Evolutionary conservation across 148 eudicot genomes (phyloP).

Genomic region (Euryodendron excelsum): DNA sequence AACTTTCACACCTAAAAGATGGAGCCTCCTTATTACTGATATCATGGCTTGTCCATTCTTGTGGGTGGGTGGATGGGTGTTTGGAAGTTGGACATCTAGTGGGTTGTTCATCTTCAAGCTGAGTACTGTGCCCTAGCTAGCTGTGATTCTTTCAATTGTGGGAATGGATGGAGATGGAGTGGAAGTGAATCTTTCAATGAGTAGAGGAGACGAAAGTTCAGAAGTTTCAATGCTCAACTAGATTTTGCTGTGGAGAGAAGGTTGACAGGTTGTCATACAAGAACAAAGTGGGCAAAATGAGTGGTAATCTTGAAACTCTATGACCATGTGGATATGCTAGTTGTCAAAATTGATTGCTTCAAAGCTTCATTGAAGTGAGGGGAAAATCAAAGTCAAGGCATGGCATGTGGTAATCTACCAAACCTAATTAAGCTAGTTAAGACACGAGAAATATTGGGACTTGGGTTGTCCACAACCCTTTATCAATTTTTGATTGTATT

Average conservation of each 20-base stretch:
- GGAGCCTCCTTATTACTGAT: background rate
- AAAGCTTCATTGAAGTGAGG: background rate
- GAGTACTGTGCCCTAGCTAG: background rate
- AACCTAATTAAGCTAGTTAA: background rate
- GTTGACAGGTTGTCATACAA: conserved; percentile 12
- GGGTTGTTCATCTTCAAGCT: background rate
- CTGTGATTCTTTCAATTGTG: too few species aligned
- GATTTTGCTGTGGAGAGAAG: background rate
- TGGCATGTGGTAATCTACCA: background rate
- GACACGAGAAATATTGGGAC: too few species aligned
- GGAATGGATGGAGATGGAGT: too few species aligned
- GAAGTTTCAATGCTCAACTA: conserved; percentile 6
- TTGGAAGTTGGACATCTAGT: background rate
- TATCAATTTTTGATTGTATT: too few species aligned
- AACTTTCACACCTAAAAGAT: conserved; percentile 8
- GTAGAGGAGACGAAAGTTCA: background rate
- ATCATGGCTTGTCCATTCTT: background rate
- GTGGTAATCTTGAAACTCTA: background rate
- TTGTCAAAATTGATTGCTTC: conserved; percentile 15
- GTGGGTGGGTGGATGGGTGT: background rate
- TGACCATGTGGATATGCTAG: background rate
- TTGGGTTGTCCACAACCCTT: too few species aligned
- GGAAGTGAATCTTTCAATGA: background rate
- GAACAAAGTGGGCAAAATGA: background rate
- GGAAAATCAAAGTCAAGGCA: background rate